A percentile compares a stretch with the other conserved stretches of the same genome.
phyloP scores from a whole-genome alignment of 768 basidiomycete genomes.

The Lactarius trivialis region DNA sequence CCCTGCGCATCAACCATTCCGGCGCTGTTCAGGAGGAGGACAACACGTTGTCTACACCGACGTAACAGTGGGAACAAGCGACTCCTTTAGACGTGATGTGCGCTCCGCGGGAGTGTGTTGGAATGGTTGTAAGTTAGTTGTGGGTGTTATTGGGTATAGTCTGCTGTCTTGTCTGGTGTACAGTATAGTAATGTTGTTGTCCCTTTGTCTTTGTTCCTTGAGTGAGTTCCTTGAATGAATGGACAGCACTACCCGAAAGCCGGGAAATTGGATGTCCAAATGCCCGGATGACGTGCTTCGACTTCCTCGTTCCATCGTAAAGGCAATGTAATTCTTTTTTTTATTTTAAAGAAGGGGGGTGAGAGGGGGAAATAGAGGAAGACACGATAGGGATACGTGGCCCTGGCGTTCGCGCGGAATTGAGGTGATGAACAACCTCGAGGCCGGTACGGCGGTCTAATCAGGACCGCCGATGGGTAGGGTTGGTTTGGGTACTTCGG shows the following conservation, averaged over 20 bases:
- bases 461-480: conserved; percentile 13
- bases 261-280: background rate
- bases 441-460: conserved; percentile 14
- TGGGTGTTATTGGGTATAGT: background rate
- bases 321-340: background rate
- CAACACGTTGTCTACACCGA: background rate
- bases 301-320: background rate
- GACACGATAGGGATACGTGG: background rate
- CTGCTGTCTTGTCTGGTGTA: background rate
- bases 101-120: background rate
- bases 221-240: background rate
- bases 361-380: background rate
- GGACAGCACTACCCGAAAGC: background rate
- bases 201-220: background rate
- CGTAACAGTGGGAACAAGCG: background rate
- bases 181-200: background rate
- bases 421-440: conserved; percentile 5
- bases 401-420: background rate
- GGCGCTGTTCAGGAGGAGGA: background rate
- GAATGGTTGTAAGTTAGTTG: background rate
- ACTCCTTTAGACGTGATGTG: background rate
- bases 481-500: background rate
- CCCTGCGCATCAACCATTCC: background rate
- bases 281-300: conserved; percentile 2
- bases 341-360: background rate